phyloP scores from a whole-genome alignment of 768 basidiomycete genomes.

The Pleurotus tuoliensis region DNA sequence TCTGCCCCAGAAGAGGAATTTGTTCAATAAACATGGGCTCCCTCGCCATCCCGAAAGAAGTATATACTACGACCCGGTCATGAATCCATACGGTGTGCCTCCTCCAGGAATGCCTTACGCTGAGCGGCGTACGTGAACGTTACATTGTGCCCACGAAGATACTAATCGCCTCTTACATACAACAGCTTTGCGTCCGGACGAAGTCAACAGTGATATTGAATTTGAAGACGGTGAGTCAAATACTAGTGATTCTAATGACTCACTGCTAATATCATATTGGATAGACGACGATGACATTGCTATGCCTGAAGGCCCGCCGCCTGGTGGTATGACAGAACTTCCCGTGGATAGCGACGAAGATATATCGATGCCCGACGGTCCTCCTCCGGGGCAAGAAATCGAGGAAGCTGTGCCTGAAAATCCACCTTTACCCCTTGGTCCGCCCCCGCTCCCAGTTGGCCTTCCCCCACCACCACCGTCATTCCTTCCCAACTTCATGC shows the following conservation, averaged over 20 bases:
- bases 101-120: slow-evolving; percentile 97
- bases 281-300: slow-evolving; percentile 56
- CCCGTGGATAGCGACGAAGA: slow-evolving; percentile 79
- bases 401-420: slow-evolving; percentile 17
- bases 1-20: slow-evolving; percentile 48
- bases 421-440: slow-evolving; percentile 15
- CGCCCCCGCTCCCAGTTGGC: slow-evolving; percentile 21
- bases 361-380: slow-evolving; percentile 85
- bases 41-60: slow-evolving; percentile 89
- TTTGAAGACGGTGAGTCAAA: slow-evolving; percentile 33
- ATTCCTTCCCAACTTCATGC: slow-evolving; percentile 12
- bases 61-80: slow-evolving; percentile 87
- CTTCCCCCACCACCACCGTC: slow-evolving; percentile 26
- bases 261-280: not conserved
- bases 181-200: slow-evolving; percentile 59
- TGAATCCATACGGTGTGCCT: slow-evolving; percentile 92
- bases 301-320: slow-evolving; percentile 65
- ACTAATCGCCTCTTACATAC: not conserved
- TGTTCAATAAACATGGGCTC: slow-evolving; percentile 81
- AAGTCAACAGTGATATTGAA: slow-evolving; percentile 63
- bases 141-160: not conserved
- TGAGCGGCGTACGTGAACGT: slow-evolving; percentile 64
- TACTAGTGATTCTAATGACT: not conserved
- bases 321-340: slow-evolving; percentile 39
- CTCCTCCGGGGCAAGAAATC: slow-evolving; percentile 46